These are phyloP conservation scores for Phytophthora nicotianae DNA, from an alignment of 352 stramenopile genomes.

Conservation along the genomic window DNA sequence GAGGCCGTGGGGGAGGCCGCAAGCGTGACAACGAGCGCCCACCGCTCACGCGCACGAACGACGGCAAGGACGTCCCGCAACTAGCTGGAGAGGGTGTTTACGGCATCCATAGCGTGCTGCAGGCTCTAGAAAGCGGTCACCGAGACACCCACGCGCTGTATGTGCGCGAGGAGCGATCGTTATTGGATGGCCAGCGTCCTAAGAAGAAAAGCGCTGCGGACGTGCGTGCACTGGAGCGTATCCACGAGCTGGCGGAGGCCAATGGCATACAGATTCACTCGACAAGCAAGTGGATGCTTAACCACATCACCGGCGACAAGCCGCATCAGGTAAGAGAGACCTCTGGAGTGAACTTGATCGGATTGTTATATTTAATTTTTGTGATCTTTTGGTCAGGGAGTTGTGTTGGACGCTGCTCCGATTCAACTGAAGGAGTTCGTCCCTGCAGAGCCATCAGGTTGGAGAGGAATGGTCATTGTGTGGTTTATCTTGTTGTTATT, in stretches of 20 bases:
- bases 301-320: conserved; percentile 83
- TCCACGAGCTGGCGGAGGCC: conserved; percentile 46
- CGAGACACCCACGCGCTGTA: conserved; percentile 56
- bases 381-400: conserved; percentile 38
- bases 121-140: conserved; percentile 67
- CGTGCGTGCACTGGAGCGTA: conserved; percentile 43
- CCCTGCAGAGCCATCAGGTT: conserved; percentile 47
- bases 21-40: conserved; percentile 22
- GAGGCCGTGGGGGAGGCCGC: not conserved
- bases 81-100: conserved; percentile 65
- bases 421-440: conserved; percentile 65
- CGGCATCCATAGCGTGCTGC: conserved; percentile 72
- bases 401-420: conserved; percentile 72
- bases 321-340: conserved; percentile 63
- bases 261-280: conserved; percentile 30
- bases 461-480: not conserved
- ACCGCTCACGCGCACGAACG: conserved; percentile 31
- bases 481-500: conserved; percentile 1
- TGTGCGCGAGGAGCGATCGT: conserved; percentile 41
- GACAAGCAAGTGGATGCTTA: conserved; percentile 83
- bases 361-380: conserved; percentile 25
- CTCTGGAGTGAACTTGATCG: not conserved
- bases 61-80: conserved; percentile 54
- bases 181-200: conserved; percentile 16
- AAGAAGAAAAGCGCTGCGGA: conserved; percentile 47